These are phyloP conservation scores for Collybiopsis confluens DNA, from an alignment of 768 basidiomycete genomes.

Conservation along the genomic window DNA sequence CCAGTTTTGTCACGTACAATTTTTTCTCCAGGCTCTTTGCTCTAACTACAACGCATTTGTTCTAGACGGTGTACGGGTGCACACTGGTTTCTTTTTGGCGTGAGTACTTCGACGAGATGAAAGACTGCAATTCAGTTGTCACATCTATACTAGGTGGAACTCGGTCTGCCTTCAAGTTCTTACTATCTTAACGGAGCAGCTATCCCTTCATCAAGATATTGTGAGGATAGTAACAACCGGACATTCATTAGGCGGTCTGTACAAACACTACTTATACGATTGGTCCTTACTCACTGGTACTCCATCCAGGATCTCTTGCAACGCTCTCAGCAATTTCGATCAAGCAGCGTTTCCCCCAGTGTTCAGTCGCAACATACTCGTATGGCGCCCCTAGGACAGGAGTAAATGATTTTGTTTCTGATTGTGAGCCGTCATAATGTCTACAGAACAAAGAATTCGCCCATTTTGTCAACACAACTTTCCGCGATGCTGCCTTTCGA, in stretches of 20 bases:
- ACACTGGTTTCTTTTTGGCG: slow-evolving; percentile 48
- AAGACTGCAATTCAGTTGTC: neutral
- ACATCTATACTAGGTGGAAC: slow-evolving; percentile 44
- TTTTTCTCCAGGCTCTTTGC: neutral
- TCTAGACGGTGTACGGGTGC: slow-evolving; percentile 38
- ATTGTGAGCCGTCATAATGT: neutral
- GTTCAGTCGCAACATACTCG: slow-evolving; percentile 38
- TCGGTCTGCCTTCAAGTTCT: slow-evolving; percentile 39
- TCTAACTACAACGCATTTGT: neutral
- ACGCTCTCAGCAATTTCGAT: slow-evolving; percentile 43
- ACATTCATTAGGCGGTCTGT: slow-evolving; percentile 57
- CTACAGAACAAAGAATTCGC: slow-evolving; percentile 43
- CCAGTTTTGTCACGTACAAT: slow-evolving; percentile 24
- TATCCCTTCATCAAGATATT: slow-evolving; percentile 26
- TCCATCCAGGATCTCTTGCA: slow-evolving; percentile 46
- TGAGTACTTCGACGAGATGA: slow-evolving; percentile 19
- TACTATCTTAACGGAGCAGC: slow-evolving; percentile 29
- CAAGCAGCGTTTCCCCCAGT: slow-evolving; percentile 35
- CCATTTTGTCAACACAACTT: slow-evolving; percentile 36
- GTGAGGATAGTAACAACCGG: slow-evolving; percentile 43
- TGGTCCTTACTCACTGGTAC: too few relatives aligned
- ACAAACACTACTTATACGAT: too few relatives aligned
- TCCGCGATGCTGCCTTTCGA: slow-evolving; percentile 37
- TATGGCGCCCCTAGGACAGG: slow-evolving; percentile 49
- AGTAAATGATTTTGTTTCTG: slow-evolving; percentile 18